These are phyloP conservation scores for Leccinum barrowsii DNA, from an alignment of 768 basidiomycete genomes.

Conservation along the genomic window DNA sequence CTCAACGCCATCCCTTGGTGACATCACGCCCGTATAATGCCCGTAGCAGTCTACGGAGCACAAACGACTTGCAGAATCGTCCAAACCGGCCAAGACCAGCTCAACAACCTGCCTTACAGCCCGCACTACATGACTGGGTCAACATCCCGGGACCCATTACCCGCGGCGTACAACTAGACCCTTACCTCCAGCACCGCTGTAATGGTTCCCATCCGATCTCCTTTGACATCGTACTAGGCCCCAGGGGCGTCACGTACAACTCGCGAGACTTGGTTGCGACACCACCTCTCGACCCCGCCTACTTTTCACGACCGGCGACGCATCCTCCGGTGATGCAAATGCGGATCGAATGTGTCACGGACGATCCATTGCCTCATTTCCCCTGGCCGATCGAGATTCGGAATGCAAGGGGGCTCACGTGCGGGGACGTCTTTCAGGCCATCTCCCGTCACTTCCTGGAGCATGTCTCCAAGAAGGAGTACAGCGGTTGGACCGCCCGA, in stretches of 20 bases:
- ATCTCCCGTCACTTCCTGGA: not conserved
- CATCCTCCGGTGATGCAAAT: not conserved
- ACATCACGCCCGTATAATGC: not conserved
- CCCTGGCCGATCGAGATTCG: not conserved
- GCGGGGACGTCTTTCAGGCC: not conserved
- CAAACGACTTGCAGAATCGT: not conserved
- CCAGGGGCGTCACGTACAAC: not conserved
- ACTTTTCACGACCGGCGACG: not conserved
- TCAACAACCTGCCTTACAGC: not conserved
- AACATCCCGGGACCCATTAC: not conserved
- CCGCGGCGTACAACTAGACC: not conserved
- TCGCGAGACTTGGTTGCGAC: not conserved
- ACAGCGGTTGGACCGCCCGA: not conserved
- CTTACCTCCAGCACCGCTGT: not conserved
- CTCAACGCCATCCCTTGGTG: not conserved
- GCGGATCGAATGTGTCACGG: not conserved
- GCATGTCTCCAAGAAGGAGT: not conserved
- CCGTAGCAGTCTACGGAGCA: not conserved
- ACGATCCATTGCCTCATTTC: not conserved
- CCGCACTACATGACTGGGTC: not conserved
- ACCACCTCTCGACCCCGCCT: not conserved
- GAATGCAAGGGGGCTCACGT: not conserved
- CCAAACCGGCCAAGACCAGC: not conserved
- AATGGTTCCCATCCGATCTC: not conserved
- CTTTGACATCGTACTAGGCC: not conserved